Percentiles rank a stretch among this genome's conserved stretches.
phyloP scores from a whole-genome alignment of 345 rosid species.

The Populus simonii region DNA sequence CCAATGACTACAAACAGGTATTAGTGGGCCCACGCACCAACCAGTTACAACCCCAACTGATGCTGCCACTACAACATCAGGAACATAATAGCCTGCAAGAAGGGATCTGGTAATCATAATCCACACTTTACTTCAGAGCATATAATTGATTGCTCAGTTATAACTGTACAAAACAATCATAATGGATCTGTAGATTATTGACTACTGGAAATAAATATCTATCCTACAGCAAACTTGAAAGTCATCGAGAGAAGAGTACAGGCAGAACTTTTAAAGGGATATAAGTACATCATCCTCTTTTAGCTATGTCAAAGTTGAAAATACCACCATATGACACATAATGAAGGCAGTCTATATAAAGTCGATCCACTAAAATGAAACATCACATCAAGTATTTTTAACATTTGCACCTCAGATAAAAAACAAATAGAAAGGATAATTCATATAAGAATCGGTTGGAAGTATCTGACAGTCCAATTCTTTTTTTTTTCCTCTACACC shows the following conservation, averaged over 20 bases:
- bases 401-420: not conserved
- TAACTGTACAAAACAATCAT: not conserved
- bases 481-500: not conserved
- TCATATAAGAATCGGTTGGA: not conserved
- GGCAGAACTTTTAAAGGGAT: not conserved
- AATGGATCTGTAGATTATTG: not conserved
- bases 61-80: slow-evolving; percentile 76
- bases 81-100: slow-evolving; percentile 66
- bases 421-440: not conserved
- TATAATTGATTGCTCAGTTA: not conserved
- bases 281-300: not conserved
- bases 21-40: slow-evolving; percentile 77
- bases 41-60: slow-evolving; percentile 63
- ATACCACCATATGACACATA: not conserved
- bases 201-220: not conserved
- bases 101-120: slow-evolving; percentile 14
- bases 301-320: not conserved
- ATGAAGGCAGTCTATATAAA: not conserved
- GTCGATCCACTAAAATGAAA: not conserved
- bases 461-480: not conserved
- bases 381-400: not conserved
- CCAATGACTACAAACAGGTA: slow-evolving; percentile 76
- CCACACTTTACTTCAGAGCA: not conserved
- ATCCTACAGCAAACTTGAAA: not conserved
- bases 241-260: not conserved